phyloP scores from a whole-genome alignment of 192 early-diverging fungal genomes.

The Phlyctochytrium planicorne region DNA sequence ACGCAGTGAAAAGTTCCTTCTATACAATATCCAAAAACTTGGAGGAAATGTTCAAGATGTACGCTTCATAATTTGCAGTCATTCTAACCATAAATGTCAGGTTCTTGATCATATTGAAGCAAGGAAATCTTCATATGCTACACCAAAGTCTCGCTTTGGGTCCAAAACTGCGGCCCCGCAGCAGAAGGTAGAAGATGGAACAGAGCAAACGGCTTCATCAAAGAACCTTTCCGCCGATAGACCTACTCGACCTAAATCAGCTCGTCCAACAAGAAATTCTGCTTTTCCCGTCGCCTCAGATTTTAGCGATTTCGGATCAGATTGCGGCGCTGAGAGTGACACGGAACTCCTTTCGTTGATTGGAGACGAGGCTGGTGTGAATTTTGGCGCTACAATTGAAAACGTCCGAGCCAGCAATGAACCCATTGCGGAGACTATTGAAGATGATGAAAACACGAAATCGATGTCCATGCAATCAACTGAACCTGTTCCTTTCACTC shows the following conservation, averaged over 20 bases:
- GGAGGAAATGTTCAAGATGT: conserved; percentile 23
- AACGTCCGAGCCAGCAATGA: conserved; percentile 1
- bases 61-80: background rate
- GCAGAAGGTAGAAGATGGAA: background rate
- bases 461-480: too few species aligned
- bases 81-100: background rate
- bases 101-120: background rate
- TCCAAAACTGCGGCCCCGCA: background rate
- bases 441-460: conserved; percentile 23
- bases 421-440: conserved; percentile 21
- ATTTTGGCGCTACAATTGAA: background rate
- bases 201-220: background rate
- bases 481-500: too few species aligned
- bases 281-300: conserved; percentile 41
- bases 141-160: background rate
- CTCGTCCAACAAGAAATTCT: conserved; percentile 45
- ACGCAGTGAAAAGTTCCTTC: conserved; percentile 11
- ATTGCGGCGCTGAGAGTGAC: conserved; percentile 31
- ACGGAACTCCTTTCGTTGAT: conserved; percentile 15
- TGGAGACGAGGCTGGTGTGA: conserved; percentile 1
- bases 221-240: conserved; percentile 4
- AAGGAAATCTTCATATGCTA: background rate
- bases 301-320: conserved; percentile 43
- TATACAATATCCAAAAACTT: conserved; percentile 20
- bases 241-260: conserved; percentile 42